These are phyloP conservation scores for Volvox carteri DNA, from an alignment of 163 green algal species.

Conservation along the genomic window DNA sequence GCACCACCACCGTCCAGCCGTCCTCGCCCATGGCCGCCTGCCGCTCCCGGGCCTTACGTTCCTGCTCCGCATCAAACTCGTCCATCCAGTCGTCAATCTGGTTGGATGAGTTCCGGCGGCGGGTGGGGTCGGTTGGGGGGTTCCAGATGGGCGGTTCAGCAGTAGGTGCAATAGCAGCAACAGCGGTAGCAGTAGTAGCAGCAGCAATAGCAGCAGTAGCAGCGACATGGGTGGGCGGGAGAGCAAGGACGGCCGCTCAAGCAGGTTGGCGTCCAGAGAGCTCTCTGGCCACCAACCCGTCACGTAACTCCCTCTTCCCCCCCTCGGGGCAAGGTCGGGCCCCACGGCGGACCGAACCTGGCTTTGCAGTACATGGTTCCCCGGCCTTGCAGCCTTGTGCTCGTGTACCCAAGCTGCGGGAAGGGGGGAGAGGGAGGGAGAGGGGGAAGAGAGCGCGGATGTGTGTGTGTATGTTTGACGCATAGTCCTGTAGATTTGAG, in stretches of 20 bases:
- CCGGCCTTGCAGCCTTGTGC: slow-evolving; percentile 79
- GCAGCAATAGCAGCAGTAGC: no score
- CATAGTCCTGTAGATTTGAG: no score
- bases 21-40: slow-evolving; percentile 79
- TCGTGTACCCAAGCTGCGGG: slow-evolving; percentile 78
- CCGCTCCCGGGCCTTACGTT: slow-evolving; percentile 54
- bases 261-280: no score
- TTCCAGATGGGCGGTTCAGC: no score
- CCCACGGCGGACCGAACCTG: no score
- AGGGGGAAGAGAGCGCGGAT: not conserved
- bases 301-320: no score
- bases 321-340: no score
- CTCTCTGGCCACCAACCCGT: no score
- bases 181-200: no score
- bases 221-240: no score
- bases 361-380: slow-evolving; percentile 80
- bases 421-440: not conserved
- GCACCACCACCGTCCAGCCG: slow-evolving; percentile 88
- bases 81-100: slow-evolving; percentile 84
- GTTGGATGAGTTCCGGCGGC: not conserved
- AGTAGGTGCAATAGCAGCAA: no score
- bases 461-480: not conserved
- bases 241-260: no score
- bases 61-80: slow-evolving; percentile 77
- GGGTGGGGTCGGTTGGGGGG: not conserved